These are phyloP conservation scores for Pelagophyceae sp. DNA, from an alignment of 352 stramenopile species.

Conservation along the genomic window DNA sequence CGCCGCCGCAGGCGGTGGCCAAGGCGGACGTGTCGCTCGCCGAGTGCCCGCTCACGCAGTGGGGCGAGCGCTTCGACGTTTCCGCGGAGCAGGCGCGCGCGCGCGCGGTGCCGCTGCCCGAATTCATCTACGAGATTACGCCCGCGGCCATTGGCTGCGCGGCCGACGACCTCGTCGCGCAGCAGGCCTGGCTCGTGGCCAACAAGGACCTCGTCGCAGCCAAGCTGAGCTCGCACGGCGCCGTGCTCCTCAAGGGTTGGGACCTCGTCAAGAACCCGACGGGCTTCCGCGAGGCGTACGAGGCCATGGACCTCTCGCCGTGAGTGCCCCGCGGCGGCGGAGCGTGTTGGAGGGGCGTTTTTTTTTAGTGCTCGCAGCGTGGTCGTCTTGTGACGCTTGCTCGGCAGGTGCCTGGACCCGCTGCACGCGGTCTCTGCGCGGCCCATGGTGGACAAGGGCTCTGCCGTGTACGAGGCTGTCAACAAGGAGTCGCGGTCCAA, in stretches of 20 bases:
- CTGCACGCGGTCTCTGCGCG: constrained; percentile 48
- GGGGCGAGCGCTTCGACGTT: constrained; percentile 8
- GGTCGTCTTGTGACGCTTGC: too few relatives aligned
- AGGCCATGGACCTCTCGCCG: constrained; percentile 48
- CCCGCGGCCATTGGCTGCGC: background rate
- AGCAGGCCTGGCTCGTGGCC: constrained; percentile 30
- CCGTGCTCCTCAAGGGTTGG: constrained; percentile 53
- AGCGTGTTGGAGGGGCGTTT: too few relatives aligned
- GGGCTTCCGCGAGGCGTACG: constrained; percentile 56
- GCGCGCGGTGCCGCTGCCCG: background rate
- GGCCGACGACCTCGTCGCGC: background rate
- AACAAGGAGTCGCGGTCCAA: constrained; percentile 63
- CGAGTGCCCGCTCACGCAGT: constrained; percentile 13
- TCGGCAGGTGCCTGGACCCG: constrained; percentile 56
- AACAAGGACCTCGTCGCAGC: constrained; percentile 49
- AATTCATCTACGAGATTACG: background rate
- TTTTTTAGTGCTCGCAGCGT: too few relatives aligned
- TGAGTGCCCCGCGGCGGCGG: too few relatives aligned
- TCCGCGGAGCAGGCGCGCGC: background rate
- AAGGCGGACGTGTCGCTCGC: background rate
- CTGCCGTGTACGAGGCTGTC: constrained; percentile 56
- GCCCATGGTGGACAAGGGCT: constrained; percentile 55
- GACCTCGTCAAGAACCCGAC: constrained; percentile 55
- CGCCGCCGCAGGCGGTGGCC: background rate
- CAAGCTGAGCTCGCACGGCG: constrained; percentile 45